Evolutionary conservation across 768 basidiomycete species (phyloP).

Genomic region (Suillus paluster): DNA sequence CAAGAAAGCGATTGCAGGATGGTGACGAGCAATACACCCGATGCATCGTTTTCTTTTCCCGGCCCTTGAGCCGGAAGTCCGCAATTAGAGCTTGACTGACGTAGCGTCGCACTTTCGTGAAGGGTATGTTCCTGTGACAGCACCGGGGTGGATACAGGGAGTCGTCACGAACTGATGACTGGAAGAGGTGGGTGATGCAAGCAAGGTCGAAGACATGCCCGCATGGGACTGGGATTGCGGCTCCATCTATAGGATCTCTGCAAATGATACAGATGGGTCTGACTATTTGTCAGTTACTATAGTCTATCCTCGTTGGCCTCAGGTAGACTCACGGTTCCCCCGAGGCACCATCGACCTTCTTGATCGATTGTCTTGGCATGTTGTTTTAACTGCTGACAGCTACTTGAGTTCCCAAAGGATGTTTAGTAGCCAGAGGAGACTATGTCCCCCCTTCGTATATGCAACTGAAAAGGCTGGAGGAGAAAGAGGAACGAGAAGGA

Average conservation of each 20-base stretch:
- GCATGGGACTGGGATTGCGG: slow-evolving; percentile 24
- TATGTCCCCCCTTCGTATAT: neutral
- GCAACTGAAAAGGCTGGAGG: neutral
- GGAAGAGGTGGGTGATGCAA: slow-evolving; percentile 33
- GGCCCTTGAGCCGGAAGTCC: slow-evolving; percentile 21
- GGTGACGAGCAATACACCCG: slow-evolving; percentile 32
- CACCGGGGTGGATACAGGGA: slow-evolving; percentile 37
- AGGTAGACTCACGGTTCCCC: slow-evolving; percentile 2
- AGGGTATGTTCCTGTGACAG: slow-evolving; percentile 25
- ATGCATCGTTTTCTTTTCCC: slow-evolving; percentile 26
- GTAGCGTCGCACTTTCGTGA: slow-evolving; percentile 17
- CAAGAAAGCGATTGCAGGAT: slow-evolving; percentile 32
- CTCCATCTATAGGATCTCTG: slow-evolving; percentile 19
- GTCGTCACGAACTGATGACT: slow-evolving; percentile 32
- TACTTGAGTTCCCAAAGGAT: neutral
- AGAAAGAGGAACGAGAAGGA: neutral
- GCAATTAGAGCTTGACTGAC: slow-evolving; percentile 15
- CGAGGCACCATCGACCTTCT: neutral
- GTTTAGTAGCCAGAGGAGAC: slow-evolving; percentile 1
- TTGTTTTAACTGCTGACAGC: neutral
- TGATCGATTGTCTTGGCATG: slow-evolving; percentile 8
- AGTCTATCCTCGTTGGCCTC: neutral
- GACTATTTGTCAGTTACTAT: neutral
- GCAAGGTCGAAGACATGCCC: slow-evolving; percentile 29
- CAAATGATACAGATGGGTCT: slow-evolving; percentile 26